Evolutionary conservation across 805 yeast species (phyloP), one percentile per base, ranked within the genome.

Genomic region (Cyberlindnera maritima): DNA sequence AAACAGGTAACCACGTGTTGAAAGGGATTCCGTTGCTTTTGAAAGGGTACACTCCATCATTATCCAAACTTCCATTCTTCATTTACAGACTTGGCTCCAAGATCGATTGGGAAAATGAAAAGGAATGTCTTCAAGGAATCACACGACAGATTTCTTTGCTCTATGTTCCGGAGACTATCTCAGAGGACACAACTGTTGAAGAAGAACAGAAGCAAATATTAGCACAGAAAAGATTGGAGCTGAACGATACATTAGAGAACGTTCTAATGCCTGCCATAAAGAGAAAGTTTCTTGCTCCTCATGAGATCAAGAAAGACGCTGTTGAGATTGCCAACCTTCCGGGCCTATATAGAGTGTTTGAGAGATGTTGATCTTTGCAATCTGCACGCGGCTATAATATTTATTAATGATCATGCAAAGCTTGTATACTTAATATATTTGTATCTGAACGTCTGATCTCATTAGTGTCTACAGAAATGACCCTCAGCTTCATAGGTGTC

Each of bases 241-340:
- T 73, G 43, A 57, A 68, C n/a, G 56, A 62, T 1, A 19, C 50
- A 1, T 57, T 90, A 47, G 95, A 85, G 51, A 71, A 77, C 52
- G 61, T 70, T 0, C 55, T 91, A 1, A 83, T 89, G 52, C 96
- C 96, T 0, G 65, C 77, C 19, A 61, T 88, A 7, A 82, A 83
- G 53, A 71, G 71, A 49, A 67, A 81, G 39, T 77, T 89, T 23
- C 61, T 89, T 13, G 96, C 91, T 0, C 78, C 95, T 0, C 69
- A 69, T 13, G 60, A 58, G 3, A 56, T 89, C 32, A 54, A 65
- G 4, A 60, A 70, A 13, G 83, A 80, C 46, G 80, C 90, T 4
- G 76, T 88, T 5, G 96, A 92, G 63, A 80, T 94, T 33, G 97
- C 99, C 0, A 90, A 84, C 61, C 65, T 94, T 26, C 98, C 98